Conservation (phyloP, 1,139 yeast genomes). For the Geotrichum carabidarum region DNA sequence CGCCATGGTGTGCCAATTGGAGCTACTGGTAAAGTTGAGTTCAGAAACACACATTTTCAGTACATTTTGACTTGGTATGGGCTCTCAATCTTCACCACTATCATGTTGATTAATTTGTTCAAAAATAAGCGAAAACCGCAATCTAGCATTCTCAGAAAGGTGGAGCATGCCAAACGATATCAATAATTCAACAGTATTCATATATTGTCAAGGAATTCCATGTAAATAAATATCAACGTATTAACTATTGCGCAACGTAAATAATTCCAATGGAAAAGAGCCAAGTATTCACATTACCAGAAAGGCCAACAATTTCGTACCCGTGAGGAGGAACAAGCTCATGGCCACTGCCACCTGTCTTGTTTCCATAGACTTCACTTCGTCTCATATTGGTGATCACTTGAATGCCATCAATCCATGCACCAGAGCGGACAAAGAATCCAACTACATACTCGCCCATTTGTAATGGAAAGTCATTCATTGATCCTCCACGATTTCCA, state of each 20-base stretch:
- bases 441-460: slow-evolving; percentile 57
- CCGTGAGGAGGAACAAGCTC: slow-evolving; percentile 58
- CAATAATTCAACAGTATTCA: slow-evolving; percentile 1
- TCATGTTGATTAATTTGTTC: slow-evolving; percentile 55
- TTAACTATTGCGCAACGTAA: slow-evolving; percentile 33
- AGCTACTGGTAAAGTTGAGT: slow-evolving; percentile 66
- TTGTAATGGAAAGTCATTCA: slow-evolving; percentile 52
- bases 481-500: slow-evolving; percentile 59
- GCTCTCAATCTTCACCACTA: slow-evolving; percentile 62
- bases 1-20: slow-evolving; percentile 90
- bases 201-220: neutral
- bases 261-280: slow-evolving; percentile 66
- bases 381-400: slow-evolving; percentile 47
- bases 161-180: slow-evolving; percentile 29
- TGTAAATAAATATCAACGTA: slow-evolving; percentile 8
- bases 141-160: slow-evolving; percentile 22
- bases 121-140: slow-evolving; percentile 25
- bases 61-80: slow-evolving; percentile 96
- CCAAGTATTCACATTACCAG: slow-evolving; percentile 66
- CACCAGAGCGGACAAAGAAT: slow-evolving; percentile 66
- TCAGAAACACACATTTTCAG: slow-evolving; percentile 86
- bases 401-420: slow-evolving; percentile 86
- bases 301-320: slow-evolving; percentile 56
- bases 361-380: slow-evolving; percentile 53
- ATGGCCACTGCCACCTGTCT: slow-evolving; percentile 62